Percentiles rank a stretch among this genome's conserved stretches.
Conservation (phyloP, 2,329 filamentous ascomycete species). For the Arthroderma uncinatum region DNA sequence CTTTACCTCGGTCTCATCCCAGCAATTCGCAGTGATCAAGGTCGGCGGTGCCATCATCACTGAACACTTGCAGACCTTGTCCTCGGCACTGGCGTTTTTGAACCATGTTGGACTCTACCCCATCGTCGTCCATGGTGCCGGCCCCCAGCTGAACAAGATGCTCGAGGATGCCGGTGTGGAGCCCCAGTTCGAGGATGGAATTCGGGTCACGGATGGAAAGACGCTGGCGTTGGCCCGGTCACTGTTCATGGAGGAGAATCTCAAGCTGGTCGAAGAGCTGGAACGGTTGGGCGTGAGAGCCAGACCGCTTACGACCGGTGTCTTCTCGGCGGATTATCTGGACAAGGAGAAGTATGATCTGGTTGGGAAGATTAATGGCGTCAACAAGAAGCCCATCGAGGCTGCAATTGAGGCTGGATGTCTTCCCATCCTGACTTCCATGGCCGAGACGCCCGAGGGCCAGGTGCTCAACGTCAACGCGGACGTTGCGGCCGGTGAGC, state of each 20-base stretch:
- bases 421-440: constrained; percentile 85
- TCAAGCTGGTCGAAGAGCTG: constrained; percentile 78
- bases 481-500: constrained; percentile 86
- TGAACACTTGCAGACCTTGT: constrained; percentile 85
- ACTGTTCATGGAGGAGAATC: constrained; percentile 89
- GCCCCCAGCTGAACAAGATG: constrained; percentile 86
- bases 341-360: constrained; percentile 94
- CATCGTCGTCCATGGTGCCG: constrained; percentile 88
- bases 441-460: constrained; percentile 86
- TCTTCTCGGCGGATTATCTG: constrained; percentile 86
- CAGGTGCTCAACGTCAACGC: constrained; percentile 96
- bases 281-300: constrained; percentile 83
- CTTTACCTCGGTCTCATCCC: constrained; percentile 90
- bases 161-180: constrained; percentile 84
- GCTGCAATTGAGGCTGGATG: constrained; percentile 83
- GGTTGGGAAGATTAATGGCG: constrained; percentile 88
- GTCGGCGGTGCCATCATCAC: constrained; percentile 93
- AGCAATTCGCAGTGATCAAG: constrained; percentile 98
- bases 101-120: constrained; percentile 92
- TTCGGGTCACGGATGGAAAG: constrained; percentile 89
- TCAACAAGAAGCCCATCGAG: constrained; percentile 84
- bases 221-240: constrained; percentile 82
- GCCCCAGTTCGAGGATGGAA: constrained; percentile 92
- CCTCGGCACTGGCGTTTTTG: constrained; percentile 77
- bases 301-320: constrained; percentile 76